Base-by-base conservation (phyloP, 106 monocot genomes). In the Ottelia alismoides region DNA sequence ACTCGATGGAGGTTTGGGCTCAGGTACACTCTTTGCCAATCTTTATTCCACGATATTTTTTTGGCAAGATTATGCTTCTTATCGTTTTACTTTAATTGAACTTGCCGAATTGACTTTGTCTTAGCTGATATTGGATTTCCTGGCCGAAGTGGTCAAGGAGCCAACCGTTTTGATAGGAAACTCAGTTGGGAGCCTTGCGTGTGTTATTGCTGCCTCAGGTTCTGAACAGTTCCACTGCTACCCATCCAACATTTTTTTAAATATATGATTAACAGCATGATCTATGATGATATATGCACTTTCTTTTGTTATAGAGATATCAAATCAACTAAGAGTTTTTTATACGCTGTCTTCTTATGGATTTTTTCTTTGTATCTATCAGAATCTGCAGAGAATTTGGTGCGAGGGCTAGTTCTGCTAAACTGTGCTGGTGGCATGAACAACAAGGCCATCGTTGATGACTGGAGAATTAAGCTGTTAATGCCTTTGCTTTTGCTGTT, bases 391-490 rank as follows among this genome's bases (percentile, higher is more conserved):
- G 47, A 55, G 61, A 67, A 67, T 25, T 68, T 84, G 45, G 85
- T 96, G 25, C 69, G 88, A 44, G 96, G 84, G 27, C 71, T 96
- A 57, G 96, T 84, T 53, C 76, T 96, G 23, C 70, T 96, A 21
- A 96, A 96, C 43, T 96, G 96, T 70, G 70, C 96, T 11, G 96
- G 88, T 31, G 96, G 96, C 27, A 96, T 96, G 96, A 96, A 96
- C 73, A 96, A 89, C 60, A 96, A 96, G 60, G 96, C 89, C 10
- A 79, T 96, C 32, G 89, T 89, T 9, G 94, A 96, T 65, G 94
- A 96, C 53, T 96, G 94, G 94, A 88, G 94, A 68, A 96, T 96
- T 29, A 84, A 79, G 52, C 49, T 88, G 23, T 32, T 96, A 19
- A 56, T 88, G 22, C 94, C 94, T 30, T 40, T 96, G 43, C 76